These are phyloP conservation scores for Nemania sp. DNA, from an alignment of 2,329 filamentous ascomycete species.

Conservation along the genomic window DNA sequence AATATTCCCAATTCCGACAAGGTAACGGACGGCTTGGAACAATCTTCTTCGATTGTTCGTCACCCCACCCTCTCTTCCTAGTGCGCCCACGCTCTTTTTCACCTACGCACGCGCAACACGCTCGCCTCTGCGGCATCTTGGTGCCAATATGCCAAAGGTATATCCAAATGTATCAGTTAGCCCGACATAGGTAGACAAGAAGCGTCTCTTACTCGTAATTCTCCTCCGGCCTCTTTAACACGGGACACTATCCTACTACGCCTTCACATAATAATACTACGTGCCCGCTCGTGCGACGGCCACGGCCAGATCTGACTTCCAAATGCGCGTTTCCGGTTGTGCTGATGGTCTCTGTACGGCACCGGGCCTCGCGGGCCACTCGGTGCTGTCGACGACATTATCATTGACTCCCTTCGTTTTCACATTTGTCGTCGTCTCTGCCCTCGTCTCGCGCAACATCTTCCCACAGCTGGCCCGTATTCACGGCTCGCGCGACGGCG, in stretches of 20 bases:
- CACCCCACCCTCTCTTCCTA: slow-evolving; percentile 8
- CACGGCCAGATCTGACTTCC: slow-evolving; percentile 3
- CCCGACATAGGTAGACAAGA: slow-evolving; percentile 38
- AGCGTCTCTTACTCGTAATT: slow-evolving; percentile 7
- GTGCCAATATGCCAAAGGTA: slow-evolving; percentile 38
- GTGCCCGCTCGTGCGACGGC: slow-evolving; percentile 9
- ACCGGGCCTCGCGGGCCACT: slow-evolving; percentile 56
- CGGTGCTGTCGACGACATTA: slow-evolving; percentile 61
- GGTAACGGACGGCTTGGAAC: too few species aligned
- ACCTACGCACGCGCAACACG: not conserved
- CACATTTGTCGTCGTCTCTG: slow-evolving; percentile 74
- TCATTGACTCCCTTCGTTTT: slow-evolving; percentile 77
- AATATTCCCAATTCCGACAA: slow-evolving; percentile 9
- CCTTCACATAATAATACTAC: not conserved
- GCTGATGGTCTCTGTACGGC: slow-evolving; percentile 68
- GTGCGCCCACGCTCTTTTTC: not conserved
- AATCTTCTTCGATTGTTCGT: slow-evolving; percentile 11
- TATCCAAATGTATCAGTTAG: slow-evolving; percentile 40
- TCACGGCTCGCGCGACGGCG: slow-evolving; percentile 64
- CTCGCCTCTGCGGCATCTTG: slow-evolving; percentile 35
- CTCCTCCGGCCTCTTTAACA: slow-evolving; percentile 2
- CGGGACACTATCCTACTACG: slow-evolving; percentile 14
- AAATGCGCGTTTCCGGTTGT: slow-evolving; percentile 62
- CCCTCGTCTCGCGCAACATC: slow-evolving; percentile 74
- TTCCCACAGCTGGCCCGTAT: slow-evolving; percentile 77